Conservation (phyloP, 2,329 filamentous ascomycete genomes). For the Knoxdaviesia proteae region DNA sequence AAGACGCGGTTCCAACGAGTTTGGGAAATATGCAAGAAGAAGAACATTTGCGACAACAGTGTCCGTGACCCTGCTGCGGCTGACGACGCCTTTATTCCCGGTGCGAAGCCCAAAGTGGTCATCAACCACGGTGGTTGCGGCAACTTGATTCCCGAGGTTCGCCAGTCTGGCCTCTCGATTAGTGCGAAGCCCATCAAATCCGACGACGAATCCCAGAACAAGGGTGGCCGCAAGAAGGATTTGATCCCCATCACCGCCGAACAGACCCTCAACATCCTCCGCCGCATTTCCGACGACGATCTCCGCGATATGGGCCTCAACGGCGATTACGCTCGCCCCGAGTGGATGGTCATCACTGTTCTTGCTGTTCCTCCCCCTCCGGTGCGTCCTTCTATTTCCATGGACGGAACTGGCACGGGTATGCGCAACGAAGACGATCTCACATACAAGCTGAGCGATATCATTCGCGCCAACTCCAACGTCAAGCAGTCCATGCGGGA, state of each 20-base stretch:
- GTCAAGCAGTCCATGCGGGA: slow-evolving; percentile 80
- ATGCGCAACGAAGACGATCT: slow-evolving; percentile 95
- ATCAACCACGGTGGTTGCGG: slow-evolving; percentile 75
- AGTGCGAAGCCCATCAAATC: slow-evolving; percentile 24
- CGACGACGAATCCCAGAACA: slow-evolving; percentile 49
- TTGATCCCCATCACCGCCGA: slow-evolving; percentile 68
- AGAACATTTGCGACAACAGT: slow-evolving; percentile 66
- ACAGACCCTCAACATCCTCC: slow-evolving; percentile 69
- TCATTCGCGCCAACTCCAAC: slow-evolving; percentile 92
- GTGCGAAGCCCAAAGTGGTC: slow-evolving; percentile 28
- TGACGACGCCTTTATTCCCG: slow-evolving; percentile 44
- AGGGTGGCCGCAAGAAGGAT: slow-evolving; percentile 39
- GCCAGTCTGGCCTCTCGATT: slow-evolving; percentile 69
- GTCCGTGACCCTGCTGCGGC: slow-evolving; percentile 46
- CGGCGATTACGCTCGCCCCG: slow-evolving; percentile 82
- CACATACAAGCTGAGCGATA: slow-evolving; percentile 97
- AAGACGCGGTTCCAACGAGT: slow-evolving; percentile 88
- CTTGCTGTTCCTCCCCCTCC: slow-evolving; percentile 88
- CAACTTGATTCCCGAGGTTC: slow-evolving; percentile 71
- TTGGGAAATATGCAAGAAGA: slow-evolving; percentile 81
- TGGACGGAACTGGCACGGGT: slow-evolving; percentile 82
- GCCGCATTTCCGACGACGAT: slow-evolving; percentile 63
- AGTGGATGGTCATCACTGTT: slow-evolving; percentile 96
- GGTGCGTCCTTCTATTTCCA: slow-evolving; percentile 89
- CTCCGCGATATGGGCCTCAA: slow-evolving; percentile 78